Base-by-base conservation (phyloP, 1,139 yeast species). In the Sugiyamaella pinicola region DNA sequence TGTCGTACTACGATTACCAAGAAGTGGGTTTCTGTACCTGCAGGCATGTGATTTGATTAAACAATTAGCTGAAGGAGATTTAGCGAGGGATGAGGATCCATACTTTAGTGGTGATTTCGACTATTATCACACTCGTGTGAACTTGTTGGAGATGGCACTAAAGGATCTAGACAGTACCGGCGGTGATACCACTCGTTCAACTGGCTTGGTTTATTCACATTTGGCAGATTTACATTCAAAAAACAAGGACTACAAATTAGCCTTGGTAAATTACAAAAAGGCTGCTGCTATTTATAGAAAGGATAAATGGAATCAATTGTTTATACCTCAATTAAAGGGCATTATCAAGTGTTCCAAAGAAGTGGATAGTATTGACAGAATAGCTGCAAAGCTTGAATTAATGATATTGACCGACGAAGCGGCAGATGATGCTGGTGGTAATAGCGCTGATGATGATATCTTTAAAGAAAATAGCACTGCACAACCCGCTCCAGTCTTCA, bases 201-300 rank as follows among this genome's bases (percentile, higher is more conserved):
- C 74, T 48, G 69, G 75, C 0, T 78, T 74, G 58, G 66, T 80
- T 3, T 73, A 76, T 58, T 81, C 74, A 68, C 73, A 76, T 54
- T 63, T 82, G 7, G 88, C 79, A 1, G 81, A 80, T 51, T 77
- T 75, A 50, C 71, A 74, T 58, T 72, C 64, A 43, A 55, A 57
- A 0, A 49, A 57, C 13, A 56, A 61, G 2, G 71, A 76, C 41
- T 72, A 58, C 52, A 74, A 72, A 2, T 69, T 70, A 56, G 81
- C 87, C 1, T 53, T 62, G 18, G 55, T 57, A 26, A 54, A 63
- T 43, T 65, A 58, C 53, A 60, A 61, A 41, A 47, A 55, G 7
- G 65, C 70, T 0, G 62, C 59, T 9, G 54, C 51, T 4, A 53
- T 55, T 2, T 67, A 67, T 44, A 52, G 68, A 28, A 45, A 51